These are phyloP conservation scores for Aspergillus luchuensis DNA, from an alignment of 2,329 filamentous ascomycete species.

Conservation along the genomic window DNA sequence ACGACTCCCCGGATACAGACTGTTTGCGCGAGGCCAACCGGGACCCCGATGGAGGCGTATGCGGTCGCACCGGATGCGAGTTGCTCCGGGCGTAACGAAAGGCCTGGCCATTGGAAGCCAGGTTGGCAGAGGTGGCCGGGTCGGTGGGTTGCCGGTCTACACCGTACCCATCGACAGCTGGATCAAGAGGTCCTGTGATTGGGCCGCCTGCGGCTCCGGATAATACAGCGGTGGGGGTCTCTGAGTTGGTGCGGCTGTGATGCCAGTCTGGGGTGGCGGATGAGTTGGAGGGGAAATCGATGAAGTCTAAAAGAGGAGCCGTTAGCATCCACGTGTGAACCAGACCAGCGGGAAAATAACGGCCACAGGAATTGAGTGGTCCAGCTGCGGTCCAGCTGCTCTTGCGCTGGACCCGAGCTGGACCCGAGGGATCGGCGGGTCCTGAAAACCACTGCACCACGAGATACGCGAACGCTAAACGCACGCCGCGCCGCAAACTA, in stretches of 20 bases:
- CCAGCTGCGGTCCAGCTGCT: slow-evolving; percentile 8
- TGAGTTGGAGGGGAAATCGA: slow-evolving; percentile 43
- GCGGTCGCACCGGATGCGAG: slow-evolving; percentile 52
- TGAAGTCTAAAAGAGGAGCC: slow-evolving; percentile 16
- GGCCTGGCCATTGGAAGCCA: slow-evolving; percentile 32
- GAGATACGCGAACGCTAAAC: slow-evolving; percentile 33
- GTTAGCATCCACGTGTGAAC: slow-evolving; percentile 15
- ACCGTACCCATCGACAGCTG: slow-evolving; percentile 40
- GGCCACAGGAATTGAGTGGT: slow-evolving; percentile 2
- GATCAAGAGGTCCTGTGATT: slow-evolving; percentile 35
- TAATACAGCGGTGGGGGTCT: slow-evolving; percentile 59
- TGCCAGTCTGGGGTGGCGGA: slow-evolving; percentile 57
- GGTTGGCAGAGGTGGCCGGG: slow-evolving; percentile 39
- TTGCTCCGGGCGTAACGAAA: slow-evolving; percentile 54
- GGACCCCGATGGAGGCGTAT: slow-evolving; percentile 42
- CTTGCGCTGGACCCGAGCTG: not conserved
- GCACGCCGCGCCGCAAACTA: slow-evolving; percentile 26
- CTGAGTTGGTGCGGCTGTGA: slow-evolving; percentile 71
- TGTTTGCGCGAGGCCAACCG: slow-evolving; percentile 38
- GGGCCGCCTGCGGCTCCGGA: slow-evolving; percentile 48
- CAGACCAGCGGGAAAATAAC: slow-evolving; percentile 4
- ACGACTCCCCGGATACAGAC: slow-evolving; percentile 32
- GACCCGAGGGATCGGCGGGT: slow-evolving; percentile 18
- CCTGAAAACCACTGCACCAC: slow-evolving; percentile 15
- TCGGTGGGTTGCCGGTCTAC: slow-evolving; percentile 35